Base-by-base conservation (phyloP, 2,329 filamentous ascomycete genomes). In the Colletotrichum nymphaeae region DNA sequence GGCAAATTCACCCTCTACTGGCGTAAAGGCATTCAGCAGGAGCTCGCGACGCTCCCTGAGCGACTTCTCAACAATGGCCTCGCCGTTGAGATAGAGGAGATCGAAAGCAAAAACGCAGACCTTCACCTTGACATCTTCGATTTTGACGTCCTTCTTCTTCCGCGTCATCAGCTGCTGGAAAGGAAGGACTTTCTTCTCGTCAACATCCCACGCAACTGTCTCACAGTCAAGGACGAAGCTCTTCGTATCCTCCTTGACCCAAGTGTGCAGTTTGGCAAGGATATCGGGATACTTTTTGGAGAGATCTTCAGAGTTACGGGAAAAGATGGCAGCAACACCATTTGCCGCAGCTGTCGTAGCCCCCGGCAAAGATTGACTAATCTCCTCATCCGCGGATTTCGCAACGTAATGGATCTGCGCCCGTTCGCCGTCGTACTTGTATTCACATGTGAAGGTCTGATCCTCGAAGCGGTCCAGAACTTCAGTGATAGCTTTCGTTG, bases 181-280 rank as follows among this genome's bases (percentile, higher is more conserved):
- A 0, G 97, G 97, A 52, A 99, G 83, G 16, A 99, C 94, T 82
- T 98, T 98, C 88, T 98, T 98, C 86, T 97, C 95, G 1, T 89
- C 88, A n/a, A 94, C 89, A 82, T 99, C 97, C 96, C 97, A 98
- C 0, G 94, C 97, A 14, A 98, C 97, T 1, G 96, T 98, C 85
- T 99, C 97, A 81, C 97, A 99, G 81, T 99, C 97, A n/a, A 99
- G 87, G 16, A 99, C 97, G 79, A 99, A 99, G 80, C 95, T 98
- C 83, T 94, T 94, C 12, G 97, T 98, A 35, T 93, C 94, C 2
- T 92, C 86, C 81, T 97, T 97, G 77, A 99, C 92, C 97, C 97
- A 99, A 0, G 90, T 92, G 49, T 94, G 88, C 14, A 99, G 89
- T 81, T 97, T 98, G 26, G 90, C 92, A 37, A 99, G 90, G 66